Evolutionary conservation across 2,329 filamentous ascomycete species (phyloP).

Genomic region (Fusarium redolens): DNA sequence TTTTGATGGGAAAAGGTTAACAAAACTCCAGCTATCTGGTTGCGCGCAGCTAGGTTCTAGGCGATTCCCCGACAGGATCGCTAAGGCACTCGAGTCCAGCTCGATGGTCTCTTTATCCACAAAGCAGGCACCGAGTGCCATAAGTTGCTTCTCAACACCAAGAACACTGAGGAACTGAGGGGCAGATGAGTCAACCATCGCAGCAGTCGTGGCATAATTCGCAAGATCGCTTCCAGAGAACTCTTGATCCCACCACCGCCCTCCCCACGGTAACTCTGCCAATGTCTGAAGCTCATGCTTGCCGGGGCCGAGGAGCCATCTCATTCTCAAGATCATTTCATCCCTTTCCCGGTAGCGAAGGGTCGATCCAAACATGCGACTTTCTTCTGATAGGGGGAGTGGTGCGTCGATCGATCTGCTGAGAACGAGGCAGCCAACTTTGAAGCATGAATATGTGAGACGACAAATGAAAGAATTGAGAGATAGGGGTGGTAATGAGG

Average conservation of each 20-base stretch:
- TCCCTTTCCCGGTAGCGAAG: background rate
- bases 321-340: background rate
- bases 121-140: background rate
- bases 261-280: background rate
- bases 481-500: background rate
- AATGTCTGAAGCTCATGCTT: background rate
- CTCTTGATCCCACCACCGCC: background rate
- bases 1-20: background rate
- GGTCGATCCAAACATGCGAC: background rate
- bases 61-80: background rate
- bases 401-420: background rate
- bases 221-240: background rate
- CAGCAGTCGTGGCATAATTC: background rate
- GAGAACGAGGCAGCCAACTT: background rate
- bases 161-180: background rate
- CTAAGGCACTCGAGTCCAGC: background rate
- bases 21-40: conserved; percentile 1
- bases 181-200: background rate
- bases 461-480: background rate
- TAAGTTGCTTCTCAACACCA: conserved; percentile 1
- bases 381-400: background rate
- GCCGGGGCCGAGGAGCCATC: background rate
- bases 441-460: background rate
- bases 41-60: background rate
- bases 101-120: background rate